Percentiles rank a stretch among this genome's conserved stretches.
Conservation (phyloP, 148 eudicot species). For the Simmondsia chinensis region DNA sequence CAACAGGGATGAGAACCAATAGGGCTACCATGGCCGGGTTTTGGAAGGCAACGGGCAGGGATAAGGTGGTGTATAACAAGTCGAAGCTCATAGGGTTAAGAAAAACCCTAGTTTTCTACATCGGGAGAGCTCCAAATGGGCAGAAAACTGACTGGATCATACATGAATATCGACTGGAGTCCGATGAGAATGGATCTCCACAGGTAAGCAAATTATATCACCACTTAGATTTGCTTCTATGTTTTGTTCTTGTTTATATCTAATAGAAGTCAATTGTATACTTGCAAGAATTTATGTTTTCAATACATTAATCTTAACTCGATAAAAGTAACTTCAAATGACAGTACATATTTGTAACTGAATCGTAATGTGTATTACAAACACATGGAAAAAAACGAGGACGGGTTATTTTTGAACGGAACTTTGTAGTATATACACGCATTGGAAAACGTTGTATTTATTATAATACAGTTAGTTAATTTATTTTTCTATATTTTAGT, state of each 20-base stretch:
- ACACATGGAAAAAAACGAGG: too few species aligned
- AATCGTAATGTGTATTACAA: too few species aligned
- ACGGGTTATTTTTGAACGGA: too few species aligned
- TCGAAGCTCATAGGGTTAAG: slow-evolving; percentile 69
- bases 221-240: background rate
- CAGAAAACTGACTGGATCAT: slow-evolving; percentile 87
- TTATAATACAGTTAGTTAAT: too few species aligned
- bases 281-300: too few species aligned
- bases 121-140: slow-evolving; percentile 85
- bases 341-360: too few species aligned
- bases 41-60: slow-evolving; percentile 92
- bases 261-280: too few species aligned
- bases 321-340: too few species aligned
- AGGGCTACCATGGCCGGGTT: slow-evolving; percentile 84
- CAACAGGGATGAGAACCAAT: slow-evolving; percentile 77
- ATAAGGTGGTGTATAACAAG: slow-evolving; percentile 67
- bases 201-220: slow-evolving; percentile 30
- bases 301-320: too few species aligned
- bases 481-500: too few species aligned
- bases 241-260: background rate
- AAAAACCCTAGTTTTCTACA: slow-evolving; percentile 86
- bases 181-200: slow-evolving; percentile 78
- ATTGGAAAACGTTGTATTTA: too few species aligned
- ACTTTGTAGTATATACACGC: too few species aligned
- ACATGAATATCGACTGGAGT: slow-evolving; percentile 90